A percentile compares a stretch with the other conserved stretches of the same genome.
Conservation (phyloP, 2,329 filamentous ascomycete genomes). For the Aspergillus aculeatinus region DNA sequence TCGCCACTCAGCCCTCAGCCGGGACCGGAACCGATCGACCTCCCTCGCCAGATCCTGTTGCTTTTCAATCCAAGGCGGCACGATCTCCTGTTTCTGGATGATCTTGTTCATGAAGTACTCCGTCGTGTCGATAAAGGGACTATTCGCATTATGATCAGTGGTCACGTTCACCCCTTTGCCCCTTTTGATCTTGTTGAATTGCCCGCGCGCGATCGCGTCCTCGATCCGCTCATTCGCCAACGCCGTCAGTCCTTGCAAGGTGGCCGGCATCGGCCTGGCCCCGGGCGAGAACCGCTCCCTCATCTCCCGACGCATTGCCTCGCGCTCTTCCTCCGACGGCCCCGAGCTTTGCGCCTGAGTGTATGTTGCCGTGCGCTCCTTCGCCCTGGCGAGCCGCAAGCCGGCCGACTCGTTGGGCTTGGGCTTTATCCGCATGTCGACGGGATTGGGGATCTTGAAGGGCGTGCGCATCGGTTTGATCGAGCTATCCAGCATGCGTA, state of each 20-base stretch:
- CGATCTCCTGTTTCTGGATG: slow-evolving; percentile 92
- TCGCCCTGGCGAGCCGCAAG: slow-evolving; percentile 56
- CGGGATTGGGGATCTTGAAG: slow-evolving; percentile 42
- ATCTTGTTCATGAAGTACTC: slow-evolving; percentile 99
- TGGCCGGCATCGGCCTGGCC: slow-evolving; percentile 70
- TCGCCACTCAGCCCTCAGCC: slow-evolving; percentile 81
- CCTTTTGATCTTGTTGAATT: slow-evolving; percentile 81
- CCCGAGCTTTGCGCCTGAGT: slow-evolving; percentile 53
- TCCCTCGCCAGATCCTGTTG: slow-evolving; percentile 82
- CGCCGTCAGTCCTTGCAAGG: slow-evolving; percentile 73
- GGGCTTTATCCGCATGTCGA: slow-evolving; percentile 48
- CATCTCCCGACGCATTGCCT: slow-evolving; percentile 69
- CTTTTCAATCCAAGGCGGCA: slow-evolving; percentile 98
- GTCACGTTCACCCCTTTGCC: slow-evolving; percentile 70
- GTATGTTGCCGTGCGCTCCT: slow-evolving; percentile 59
- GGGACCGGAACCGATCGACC: slow-evolving; percentile 66
- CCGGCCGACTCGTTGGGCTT: slow-evolving; percentile 48
- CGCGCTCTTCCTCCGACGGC: slow-evolving; percentile 69
- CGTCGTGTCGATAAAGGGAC: slow-evolving; percentile 90
- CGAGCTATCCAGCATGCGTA: slow-evolving; percentile 73
- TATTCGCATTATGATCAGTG: slow-evolving; percentile 76
- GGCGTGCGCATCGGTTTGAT: slow-evolving; percentile 56
- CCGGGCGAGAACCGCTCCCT: slow-evolving; percentile 76
- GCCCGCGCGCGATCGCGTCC: slow-evolving; percentile 85
- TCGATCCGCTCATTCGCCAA: slow-evolving; percentile 91